Conservation (phyloP, 345 rosid genomes). For the Syzygium jambos region DNA sequence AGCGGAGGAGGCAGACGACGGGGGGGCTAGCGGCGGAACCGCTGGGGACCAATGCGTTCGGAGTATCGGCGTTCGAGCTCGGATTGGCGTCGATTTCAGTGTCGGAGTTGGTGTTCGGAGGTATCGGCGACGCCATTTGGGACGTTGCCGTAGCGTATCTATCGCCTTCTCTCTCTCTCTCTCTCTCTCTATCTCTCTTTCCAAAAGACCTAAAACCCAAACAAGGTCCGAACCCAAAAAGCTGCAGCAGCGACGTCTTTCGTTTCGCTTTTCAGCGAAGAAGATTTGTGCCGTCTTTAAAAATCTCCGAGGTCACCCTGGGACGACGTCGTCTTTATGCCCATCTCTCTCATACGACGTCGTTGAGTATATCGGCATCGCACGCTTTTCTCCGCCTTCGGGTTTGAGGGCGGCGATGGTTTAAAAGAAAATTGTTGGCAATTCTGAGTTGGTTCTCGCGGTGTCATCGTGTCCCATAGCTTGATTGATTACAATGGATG, state of each 20-base stretch:
- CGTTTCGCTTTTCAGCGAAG: not conserved
- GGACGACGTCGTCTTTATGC: not conserved
- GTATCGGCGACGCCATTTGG: constrained; percentile 28
- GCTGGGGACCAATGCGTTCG: constrained; percentile 31
- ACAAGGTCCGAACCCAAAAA: not conserved
- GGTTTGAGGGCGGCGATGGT: not conserved
- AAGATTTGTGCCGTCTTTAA: not conserved
- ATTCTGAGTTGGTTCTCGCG: not conserved
- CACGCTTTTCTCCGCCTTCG: not conserved
- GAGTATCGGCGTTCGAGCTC: constrained; percentile 16
- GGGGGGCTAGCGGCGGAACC: constrained; percentile 21
- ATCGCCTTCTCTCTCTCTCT: not conserved
- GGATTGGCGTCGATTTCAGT: constrained; percentile 14
- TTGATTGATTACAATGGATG: not conserved
- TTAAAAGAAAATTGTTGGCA: not conserved
- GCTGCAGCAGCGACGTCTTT: not conserved
- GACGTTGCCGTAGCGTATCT: not conserved
- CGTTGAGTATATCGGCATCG: not conserved
- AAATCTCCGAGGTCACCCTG: not conserved
- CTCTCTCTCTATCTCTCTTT: not conserved
- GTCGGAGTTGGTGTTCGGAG: constrained; percentile 19
- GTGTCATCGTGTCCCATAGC: not conserved
- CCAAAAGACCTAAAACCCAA: not conserved
- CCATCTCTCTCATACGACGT: not conserved
- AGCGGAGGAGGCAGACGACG: constrained; percentile 61